Percentiles rank a stretch among this genome's conserved stretches.
Evolutionary conservation across 495 filamentous ascomycete species (phyloP).

Genomic region (Xylaria cubensis): DNA sequence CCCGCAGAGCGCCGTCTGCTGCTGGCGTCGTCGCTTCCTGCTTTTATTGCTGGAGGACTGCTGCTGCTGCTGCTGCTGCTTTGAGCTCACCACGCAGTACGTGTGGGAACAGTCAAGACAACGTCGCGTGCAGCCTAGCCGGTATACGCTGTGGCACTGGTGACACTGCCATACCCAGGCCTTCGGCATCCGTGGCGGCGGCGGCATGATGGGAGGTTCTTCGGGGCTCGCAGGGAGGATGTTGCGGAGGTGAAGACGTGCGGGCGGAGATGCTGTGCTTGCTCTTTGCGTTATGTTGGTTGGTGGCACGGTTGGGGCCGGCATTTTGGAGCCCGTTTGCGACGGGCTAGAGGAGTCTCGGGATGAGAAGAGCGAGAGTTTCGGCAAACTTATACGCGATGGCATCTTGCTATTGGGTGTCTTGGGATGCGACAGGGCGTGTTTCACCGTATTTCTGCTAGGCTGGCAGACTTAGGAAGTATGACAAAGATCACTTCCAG

Average conservation of each 20-base stretch:
- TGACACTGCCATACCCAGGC: conserved; percentile 57
- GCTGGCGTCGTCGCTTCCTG: conserved; percentile 27
- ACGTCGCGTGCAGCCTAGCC: conserved; percentile 51
- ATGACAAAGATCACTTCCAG: not conserved
- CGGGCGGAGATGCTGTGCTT: conserved; percentile 31
- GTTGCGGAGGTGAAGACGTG: conserved; percentile 41
- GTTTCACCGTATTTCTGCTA: conserved; percentile 16
- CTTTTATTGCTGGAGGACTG: not conserved
- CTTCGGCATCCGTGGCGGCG: conserved; percentile 38
- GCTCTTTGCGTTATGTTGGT: not conserved
- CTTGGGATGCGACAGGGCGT: not conserved
- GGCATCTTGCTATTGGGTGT: conserved; percentile 21
- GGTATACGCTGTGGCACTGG: conserved; percentile 45
- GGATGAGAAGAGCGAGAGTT: conserved; percentile 21
- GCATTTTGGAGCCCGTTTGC: conserved; percentile 51
- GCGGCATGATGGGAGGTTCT: conserved; percentile 36
- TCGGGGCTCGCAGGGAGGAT: conserved; percentile 36
- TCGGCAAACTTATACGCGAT: conserved; percentile 12
- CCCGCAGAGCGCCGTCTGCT: conserved; percentile 30
- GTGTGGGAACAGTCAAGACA: conserved; percentile 53
- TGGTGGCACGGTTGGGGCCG: conserved; percentile 12
- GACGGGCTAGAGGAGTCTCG: conserved; percentile 32
- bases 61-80: not conserved
- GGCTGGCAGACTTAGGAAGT: not conserved
- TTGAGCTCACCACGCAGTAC: conserved; percentile 43